Evolutionary conservation across 140 eudicot species (phyloP), one percentile per base, ranked within the genome.

Genomic region (Anethum foeniculum): DNA sequence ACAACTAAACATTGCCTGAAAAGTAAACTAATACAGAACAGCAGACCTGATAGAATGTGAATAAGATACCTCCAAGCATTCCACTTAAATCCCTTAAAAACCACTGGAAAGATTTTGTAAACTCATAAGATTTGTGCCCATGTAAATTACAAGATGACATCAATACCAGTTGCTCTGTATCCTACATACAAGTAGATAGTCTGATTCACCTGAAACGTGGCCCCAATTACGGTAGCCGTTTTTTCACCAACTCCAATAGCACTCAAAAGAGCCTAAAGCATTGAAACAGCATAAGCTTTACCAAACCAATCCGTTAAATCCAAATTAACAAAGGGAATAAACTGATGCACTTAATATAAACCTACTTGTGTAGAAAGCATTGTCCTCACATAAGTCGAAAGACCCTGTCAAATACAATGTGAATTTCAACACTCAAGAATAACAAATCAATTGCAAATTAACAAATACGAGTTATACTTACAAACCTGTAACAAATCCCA

Each of bases 171-270:
- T 14, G 30, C 23, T 64, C 21, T 48, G 41, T 44, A 85, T 18
- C 64, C 75, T 41, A 69, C 23, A 7, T 58, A 34, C 15, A 25
- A 30, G 75, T 36, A 46, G 30, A 64, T 67, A 39, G 18, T 25
- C 16, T 12, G 71, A 3, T 23, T 81, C 80, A 90, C 99, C 99
- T 90, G 99, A 87, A 92, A 95, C 58, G 99, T 95, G 52, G 99
- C 99, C 82, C 97, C 99, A 75, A 92, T 87, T 43, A 90, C 99
- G 18, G 99, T 92, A 62, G 99, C 99, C 27, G 99, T 92, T 75
- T 90, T 92, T 85, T 90, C 99, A 30, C 99, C 99, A 46, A 95
- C 99, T 60, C 99, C 99, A 73, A 95, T 95, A 68, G 99, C 99
- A 91, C 99, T 88, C 80, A 95, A 80, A 87, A 95, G 99, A 84